Conservation (phyloP, 1,139 yeast species). For the Scheffersomyces cryptocercus region DNA sequence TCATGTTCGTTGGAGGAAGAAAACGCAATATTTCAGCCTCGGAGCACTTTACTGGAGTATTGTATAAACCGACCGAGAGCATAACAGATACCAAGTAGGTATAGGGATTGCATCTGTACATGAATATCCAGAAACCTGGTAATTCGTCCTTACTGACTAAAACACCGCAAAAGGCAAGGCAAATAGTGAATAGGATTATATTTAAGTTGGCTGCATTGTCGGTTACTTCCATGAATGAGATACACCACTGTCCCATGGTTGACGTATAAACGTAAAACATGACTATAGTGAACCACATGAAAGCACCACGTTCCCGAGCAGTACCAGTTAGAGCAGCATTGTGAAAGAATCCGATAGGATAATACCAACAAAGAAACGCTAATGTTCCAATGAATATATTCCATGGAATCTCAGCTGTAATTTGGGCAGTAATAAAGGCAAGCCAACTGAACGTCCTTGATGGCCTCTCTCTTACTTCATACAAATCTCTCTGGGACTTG, state of each 20-base stretch:
- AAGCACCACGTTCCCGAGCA: conserved; percentile 7
- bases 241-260: conserved; percentile 9
- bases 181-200: conserved; percentile 8
- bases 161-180: conserved; percentile 13
- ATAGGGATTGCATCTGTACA: conserved; percentile 13
- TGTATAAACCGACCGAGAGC: conserved; percentile 17
- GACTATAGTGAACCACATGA: conserved; percentile 9
- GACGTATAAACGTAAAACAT: conserved; percentile 8
- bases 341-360: conserved; percentile 35
- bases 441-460: conserved; percentile 50
- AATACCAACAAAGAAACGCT: conserved; percentile 36
- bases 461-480: conserved; percentile 62
- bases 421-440: conserved; percentile 37
- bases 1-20: conserved; percentile 42
- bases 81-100: conserved; percentile 12
- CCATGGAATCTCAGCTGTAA: conserved; percentile 34
- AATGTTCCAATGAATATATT: conserved; percentile 30
- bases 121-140: conserved; percentile 15
- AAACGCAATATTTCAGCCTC: conserved; percentile 44
- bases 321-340: conserved; percentile 21
- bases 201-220: conserved; percentile 13
- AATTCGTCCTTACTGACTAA: conserved; percentile 5
- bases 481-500: conserved; percentile 68
- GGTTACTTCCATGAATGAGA: conserved; percentile 10
- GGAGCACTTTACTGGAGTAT: conserved; percentile 34